Evolutionary conservation across 169 alveolate species (phyloP), one percentile per base, ranked within the genome.

Genomic region (Eimeria acervulina): DNA sequence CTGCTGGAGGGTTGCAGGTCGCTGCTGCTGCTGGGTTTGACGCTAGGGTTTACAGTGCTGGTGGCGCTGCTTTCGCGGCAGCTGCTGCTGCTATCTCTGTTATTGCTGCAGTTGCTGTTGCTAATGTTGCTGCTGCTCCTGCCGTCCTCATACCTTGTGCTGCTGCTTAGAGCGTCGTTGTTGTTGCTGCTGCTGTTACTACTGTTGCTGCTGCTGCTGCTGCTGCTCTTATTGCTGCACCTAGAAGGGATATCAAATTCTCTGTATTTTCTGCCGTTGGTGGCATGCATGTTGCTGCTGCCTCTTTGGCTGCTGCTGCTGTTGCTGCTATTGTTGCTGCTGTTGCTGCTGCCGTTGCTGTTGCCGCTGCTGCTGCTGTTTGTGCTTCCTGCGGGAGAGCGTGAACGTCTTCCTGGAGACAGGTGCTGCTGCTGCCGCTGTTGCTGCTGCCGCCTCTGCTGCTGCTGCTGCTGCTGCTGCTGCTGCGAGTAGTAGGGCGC

Each of bases 41-140:
- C 7, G 38, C 2, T 72, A 26, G 38, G 84, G 84, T 17, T 10
- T 38, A 17, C 17, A 42, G 19, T 28, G 84, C 51, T 17, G 84
- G 51, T 13, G 88, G 31, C 38, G 47, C 28, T 40, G 63, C 88
- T 2, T 19, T 15, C 12, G 0, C 61, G 10, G 33, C 28, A 17
- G 61, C 59, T 78, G 88, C 61, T 78, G 88, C 88, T 38, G 61
- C 88, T 33, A 17, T 40, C 17, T 6, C 15, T 78, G 31, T 40
- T 78, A 15, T 61, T 78, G 47, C 61, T 76, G 88, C 61, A 38
- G 88, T 61, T 78, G 47, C 88, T 38, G 88, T 1, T 78, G 88
- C 63, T 78, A 61, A 17, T 78, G 51, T 6, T 40, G 51, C 88
- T 38, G 28, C 59, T 40, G 6, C 47, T 31, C n/a, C 47, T 33